Percentiles rank a stretch among this genome's conserved stretches.
phyloP scores from a whole-genome alignment of 352 stramenopile genomes.

The Pythium grandisporangium region DNA sequence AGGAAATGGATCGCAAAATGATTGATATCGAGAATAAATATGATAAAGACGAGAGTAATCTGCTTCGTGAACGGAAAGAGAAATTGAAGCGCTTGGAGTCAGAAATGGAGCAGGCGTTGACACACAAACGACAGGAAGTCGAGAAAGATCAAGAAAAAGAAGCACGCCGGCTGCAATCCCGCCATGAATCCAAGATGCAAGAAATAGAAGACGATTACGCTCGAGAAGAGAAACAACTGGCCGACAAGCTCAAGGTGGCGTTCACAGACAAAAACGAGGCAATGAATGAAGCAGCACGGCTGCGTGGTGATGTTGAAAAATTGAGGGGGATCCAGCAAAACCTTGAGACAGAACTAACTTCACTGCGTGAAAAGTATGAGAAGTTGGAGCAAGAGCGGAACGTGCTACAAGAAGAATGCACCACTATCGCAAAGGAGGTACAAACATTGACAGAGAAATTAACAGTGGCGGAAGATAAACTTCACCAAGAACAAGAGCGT shows the following conservation, averaged over 20 bases:
- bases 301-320: background rate
- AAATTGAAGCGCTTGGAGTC: conserved; percentile 52
- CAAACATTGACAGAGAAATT: too few relatives aligned
- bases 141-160: conserved; percentile 40
- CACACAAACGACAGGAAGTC: conserved; percentile 46
- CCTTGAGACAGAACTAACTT: background rate
- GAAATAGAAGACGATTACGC: conserved; percentile 34
- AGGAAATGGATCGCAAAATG: conserved; percentile 59
- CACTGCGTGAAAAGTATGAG: conserved; percentile 1
- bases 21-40: conserved; percentile 64
- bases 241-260: background rate
- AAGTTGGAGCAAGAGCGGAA: background rate
- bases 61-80: conserved; percentile 45
- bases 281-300: background rate
- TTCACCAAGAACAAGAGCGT: too few relatives aligned
- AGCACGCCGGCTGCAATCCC: conserved; percentile 22
- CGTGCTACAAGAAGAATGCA: too few relatives aligned
- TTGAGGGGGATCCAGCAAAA: background rate
- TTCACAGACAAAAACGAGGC: background rate
- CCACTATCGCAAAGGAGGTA: too few relatives aligned
- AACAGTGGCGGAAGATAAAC: too few relatives aligned
- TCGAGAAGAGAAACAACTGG: conserved; percentile 23
- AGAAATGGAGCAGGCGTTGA: conserved; percentile 30
- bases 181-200: conserved; percentile 28
- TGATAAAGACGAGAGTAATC: conserved; percentile 45